These are phyloP conservation scores for Xylaria sp. DNA, from an alignment of 495 filamentous ascomycete genomes.

Conservation along the genomic window DNA sequence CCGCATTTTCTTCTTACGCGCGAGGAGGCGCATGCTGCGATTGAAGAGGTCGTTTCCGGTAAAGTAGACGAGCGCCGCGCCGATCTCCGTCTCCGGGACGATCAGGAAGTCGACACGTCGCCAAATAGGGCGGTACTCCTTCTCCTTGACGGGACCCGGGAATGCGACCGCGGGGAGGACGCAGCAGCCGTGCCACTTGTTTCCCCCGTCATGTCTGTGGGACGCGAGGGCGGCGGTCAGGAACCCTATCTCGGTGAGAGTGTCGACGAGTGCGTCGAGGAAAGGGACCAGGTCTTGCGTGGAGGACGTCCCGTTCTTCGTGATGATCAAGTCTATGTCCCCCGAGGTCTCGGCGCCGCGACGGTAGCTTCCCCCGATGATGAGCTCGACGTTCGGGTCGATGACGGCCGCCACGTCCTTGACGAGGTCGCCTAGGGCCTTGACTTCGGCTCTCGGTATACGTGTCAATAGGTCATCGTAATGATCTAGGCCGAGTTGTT, in stretches of 20 bases:
- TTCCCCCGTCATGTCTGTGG: conserved; percentile 47
- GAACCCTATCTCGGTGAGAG: conserved; percentile 67
- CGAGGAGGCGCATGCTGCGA: conserved; percentile 81
- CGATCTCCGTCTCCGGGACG: conserved; percentile 80
- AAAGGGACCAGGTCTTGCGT: conserved; percentile 68
- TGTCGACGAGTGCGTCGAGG: conserved; percentile 66
- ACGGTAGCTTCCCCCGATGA: conserved; percentile 85
- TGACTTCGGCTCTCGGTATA: conserved; percentile 82
- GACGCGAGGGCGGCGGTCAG: conserved; percentile 56
- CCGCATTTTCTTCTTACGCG: conserved; percentile 82
- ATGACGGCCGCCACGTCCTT: conserved; percentile 64
- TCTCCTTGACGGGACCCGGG: conserved; percentile 32
- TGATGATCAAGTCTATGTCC: conserved; percentile 89
- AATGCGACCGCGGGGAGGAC: conserved; percentile 56
- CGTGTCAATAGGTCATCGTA: conserved; percentile 84
- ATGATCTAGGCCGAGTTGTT: conserved; percentile 79
- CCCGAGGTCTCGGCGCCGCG: conserved; percentile 75
- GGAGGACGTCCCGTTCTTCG: conserved; percentile 66
- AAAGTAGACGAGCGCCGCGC: conserved; percentile 93
- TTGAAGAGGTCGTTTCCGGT: conserved; percentile 98
- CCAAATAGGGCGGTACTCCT: conserved; percentile 59
- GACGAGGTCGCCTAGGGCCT: conserved; percentile 72
- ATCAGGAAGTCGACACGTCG: conserved; percentile 87
- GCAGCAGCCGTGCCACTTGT: conserved; percentile 92
- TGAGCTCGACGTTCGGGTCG: conserved; percentile 67